Percentiles rank a stretch among this genome's conserved stretches.
Conservation (phyloP, 164 flowering plant genomes). For the Paratinospora sagittata region DNA sequence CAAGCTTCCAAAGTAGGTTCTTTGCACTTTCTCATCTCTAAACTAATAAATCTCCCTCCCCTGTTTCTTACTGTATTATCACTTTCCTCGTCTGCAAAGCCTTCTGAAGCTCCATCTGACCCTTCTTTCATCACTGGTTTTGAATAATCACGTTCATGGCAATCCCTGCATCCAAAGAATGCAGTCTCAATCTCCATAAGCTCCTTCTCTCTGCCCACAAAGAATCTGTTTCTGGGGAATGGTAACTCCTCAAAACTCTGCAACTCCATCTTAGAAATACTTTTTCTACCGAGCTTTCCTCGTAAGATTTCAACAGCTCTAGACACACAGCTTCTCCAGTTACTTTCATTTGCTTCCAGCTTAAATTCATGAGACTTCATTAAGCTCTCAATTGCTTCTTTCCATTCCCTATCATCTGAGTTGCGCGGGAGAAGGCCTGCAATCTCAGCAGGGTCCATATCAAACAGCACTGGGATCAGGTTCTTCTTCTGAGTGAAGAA, state of each 20-base stretch:
- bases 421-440: conserved; percentile 32
- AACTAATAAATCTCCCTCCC: conserved; percentile 50
- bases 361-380: conserved; percentile 56
- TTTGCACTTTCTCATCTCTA: conserved; percentile 59
- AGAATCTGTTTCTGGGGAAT: conserved; percentile 54
- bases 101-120: conserved; percentile 48
- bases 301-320: conserved; percentile 52
- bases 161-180: conserved; percentile 52
- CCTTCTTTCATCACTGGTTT: conserved; percentile 28
- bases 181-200: conserved; percentile 59
- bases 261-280: conserved; percentile 39
- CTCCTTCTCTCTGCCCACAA: conserved; percentile 82
- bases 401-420: conserved; percentile 57
- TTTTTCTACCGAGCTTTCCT: conserved; percentile 65
- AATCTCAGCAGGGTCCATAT: conserved; percentile 40
- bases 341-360: conserved; percentile 59
- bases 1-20: conserved; percentile 68
- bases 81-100: conserved; percentile 64
- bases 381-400: conserved; percentile 63
- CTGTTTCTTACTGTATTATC: conserved; percentile 24
- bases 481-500: conserved; percentile 90
- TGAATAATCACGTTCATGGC: conserved; percentile 32
- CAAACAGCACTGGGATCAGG: conserved; percentile 63
- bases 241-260: conserved; percentile 57
- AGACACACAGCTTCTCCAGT: conserved; percentile 65